Base-by-base conservation (phyloP, 257 asterid species). In the Hygrophila difformis region DNA sequence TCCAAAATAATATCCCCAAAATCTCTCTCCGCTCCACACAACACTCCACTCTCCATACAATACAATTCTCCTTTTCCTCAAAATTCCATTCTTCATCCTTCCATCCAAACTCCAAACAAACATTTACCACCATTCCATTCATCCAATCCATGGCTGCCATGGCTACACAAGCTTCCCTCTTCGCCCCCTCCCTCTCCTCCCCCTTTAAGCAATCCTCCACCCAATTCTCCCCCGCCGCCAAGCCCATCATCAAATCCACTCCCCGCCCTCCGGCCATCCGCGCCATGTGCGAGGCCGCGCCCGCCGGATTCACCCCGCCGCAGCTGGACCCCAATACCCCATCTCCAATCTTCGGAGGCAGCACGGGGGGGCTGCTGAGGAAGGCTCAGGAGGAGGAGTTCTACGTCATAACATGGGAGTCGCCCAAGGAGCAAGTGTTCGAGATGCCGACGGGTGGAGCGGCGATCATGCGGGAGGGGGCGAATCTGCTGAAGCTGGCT, bases 361-460 rank as follows among this genome's bases (percentile, higher is more conserved):
- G 91, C 79, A 88, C 97, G 6, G 96, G 97, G 12, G 96, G 97
- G 3, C 84, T 88, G 6, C 63, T 88, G 7, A 80, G 93, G 35
- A 88, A 88, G 12, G 96, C 96, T 29, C 95, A 88, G 64, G 93
- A 74, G 15, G 97, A 88, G 63, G 96, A 88, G 53, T 88, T 88
- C 72, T 79, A 88, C 54, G 96, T 81, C 21, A 84, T 88, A 48
- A 88, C 97, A 0, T 88, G 97, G 97, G 93, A 79, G 0, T 88
- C 97, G 0, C 93, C 97, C 0, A 84, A 84, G 61, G 97, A 88
- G 48, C 95, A 88, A 39, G 81, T 84, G n/a, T 88, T 88, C 45
- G 97, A 88, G 68, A 88, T 84, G 97, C 94, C 95, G 1, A 88
- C 95, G 0, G 95, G 97, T 39, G 97, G 97, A 24, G 97, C 97